Conservation (phyloP, 495 filamentous ascomycete species). For the Mytilinidion resinicola region DNA sequence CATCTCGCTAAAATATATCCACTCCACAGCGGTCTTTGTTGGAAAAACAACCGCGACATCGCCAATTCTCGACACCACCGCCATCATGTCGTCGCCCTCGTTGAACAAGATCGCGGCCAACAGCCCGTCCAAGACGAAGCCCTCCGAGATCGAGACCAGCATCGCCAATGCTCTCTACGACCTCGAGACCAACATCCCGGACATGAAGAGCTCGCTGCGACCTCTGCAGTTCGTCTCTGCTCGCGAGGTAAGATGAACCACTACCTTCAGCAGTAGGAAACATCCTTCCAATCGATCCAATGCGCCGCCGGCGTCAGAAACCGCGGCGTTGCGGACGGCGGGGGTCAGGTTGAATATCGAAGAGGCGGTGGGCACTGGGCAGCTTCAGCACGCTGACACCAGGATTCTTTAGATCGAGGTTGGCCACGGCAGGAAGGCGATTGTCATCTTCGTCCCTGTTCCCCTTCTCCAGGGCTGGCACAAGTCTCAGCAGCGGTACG, state of each 20-base stretch:
- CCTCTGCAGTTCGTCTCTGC: slow-evolving; percentile 97
- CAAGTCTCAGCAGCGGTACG: slow-evolving; percentile 97
- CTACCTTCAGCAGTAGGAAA: slow-evolving; percentile 13
- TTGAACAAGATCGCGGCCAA: slow-evolving; percentile 97
- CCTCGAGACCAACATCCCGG: slow-evolving; percentile 93
- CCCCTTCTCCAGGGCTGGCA: slow-evolving; percentile 93
- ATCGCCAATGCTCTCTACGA: slow-evolving; percentile 95
- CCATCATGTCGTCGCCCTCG: slow-evolving; percentile 51
- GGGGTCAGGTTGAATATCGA: slow-evolving; percentile 37
- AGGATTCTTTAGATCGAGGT: slow-evolving; percentile 82
- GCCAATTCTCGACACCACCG: slow-evolving; percentile 8
- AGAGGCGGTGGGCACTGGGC: slow-evolving; percentile 51
- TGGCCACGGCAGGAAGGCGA: slow-evolving; percentile 99
- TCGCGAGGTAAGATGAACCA: slow-evolving; percentile 78
- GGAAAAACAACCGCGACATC: background rate
- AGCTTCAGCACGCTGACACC: slow-evolving; percentile 63
- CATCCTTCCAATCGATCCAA: slow-evolving; percentile 7
- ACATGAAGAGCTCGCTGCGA: slow-evolving; percentile 86
- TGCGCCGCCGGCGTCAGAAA: slow-evolving; percentile 6
- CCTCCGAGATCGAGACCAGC: slow-evolving; percentile 88
- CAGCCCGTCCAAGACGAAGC: slow-evolving; percentile 87
- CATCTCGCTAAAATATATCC: too few relatives aligned
- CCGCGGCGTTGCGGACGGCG: slow-evolving; percentile 8
- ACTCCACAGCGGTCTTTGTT: background rate
- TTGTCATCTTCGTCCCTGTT: slow-evolving; percentile 99